phyloP scores from a whole-genome alignment of 768 basidiomycete genomes.

The Psilocybe cyanescens region DNA sequence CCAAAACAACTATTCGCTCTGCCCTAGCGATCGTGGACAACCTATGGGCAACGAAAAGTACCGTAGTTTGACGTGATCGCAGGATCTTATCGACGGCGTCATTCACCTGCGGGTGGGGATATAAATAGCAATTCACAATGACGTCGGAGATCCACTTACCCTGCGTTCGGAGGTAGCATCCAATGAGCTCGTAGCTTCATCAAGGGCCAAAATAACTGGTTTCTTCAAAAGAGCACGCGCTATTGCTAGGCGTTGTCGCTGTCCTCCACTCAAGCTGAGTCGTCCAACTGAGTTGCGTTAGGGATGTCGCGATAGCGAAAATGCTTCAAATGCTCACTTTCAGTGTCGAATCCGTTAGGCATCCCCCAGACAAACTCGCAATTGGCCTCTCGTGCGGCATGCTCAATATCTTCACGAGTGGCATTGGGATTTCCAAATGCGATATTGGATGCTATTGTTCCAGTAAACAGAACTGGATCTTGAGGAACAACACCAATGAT shows the following conservation, averaged over 20 bases:
- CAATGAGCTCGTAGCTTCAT: slow-evolving; percentile 88
- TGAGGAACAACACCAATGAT: slow-evolving; percentile 96
- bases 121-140: neutral
- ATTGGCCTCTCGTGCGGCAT: slow-evolving; percentile 88
- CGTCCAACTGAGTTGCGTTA: slow-evolving; percentile 55
- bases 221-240: slow-evolving; percentile 88
- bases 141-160: slow-evolving; percentile 38
- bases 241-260: slow-evolving; percentile 81
- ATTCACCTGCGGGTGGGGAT: slow-evolving; percentile 60
- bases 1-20: slow-evolving; percentile 87
- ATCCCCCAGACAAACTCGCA: slow-evolving; percentile 97
- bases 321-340: slow-evolving; percentile 55
- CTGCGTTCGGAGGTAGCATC: slow-evolving; percentile 89
- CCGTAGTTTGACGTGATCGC: slow-evolving; percentile 78
- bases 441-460: slow-evolving; percentile 94
- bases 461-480: slow-evolving; percentile 89
- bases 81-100: slow-evolving; percentile 91
- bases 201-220: slow-evolving; percentile 85
- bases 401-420: slow-evolving; percentile 83
- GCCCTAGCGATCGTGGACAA: slow-evolving; percentile 90
- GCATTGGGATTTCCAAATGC: slow-evolving; percentile 81
- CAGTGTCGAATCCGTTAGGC: slow-evolving; percentile 92
- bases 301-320: neutral
- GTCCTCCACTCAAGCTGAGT: slow-evolving; percentile 75
- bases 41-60: slow-evolving; percentile 88